Percentiles rank a stretch among this genome's conserved stretches.
Evolutionary conservation across 768 basidiomycete species (phyloP).

Genomic region (Lentinula aciculospora): DNA sequence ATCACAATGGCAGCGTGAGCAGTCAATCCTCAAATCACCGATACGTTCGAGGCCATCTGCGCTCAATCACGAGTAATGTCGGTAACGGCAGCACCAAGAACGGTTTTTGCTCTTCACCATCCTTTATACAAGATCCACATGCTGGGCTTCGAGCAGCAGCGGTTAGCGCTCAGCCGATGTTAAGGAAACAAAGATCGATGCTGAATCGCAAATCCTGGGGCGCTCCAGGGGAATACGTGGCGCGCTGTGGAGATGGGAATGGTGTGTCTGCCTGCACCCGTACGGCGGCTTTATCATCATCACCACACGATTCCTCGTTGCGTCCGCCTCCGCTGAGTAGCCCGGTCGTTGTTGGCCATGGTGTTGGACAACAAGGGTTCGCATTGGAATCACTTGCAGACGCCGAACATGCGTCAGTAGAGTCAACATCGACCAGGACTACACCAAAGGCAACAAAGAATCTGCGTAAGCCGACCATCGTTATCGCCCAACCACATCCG

Average conservation of each 20-base stretch:
- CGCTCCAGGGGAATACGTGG: background rate
- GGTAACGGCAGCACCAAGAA: background rate
- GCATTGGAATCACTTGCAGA: background rate
- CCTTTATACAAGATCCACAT: background rate
- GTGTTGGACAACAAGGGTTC: background rate
- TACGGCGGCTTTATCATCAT: background rate
- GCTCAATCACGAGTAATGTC: background rate
- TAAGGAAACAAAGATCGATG: conserved; percentile 8
- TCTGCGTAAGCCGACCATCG: background rate
- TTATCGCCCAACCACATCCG: conserved; percentile 1
- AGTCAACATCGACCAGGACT: background rate
- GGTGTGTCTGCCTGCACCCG: background rate
- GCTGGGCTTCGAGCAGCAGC: conserved; percentile 6
- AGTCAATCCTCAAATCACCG: no score
- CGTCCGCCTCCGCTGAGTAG: conserved; percentile 3
- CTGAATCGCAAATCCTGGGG: conserved; percentile 6
- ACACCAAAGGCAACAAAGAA: background rate
- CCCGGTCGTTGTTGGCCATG: background rate
- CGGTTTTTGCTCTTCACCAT: background rate
- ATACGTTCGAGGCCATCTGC: background rate
- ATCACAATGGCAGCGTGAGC: background rate
- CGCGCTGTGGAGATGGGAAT: background rate
- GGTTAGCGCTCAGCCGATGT: background rate
- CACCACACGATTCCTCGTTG: background rate
- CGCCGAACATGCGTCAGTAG: background rate